Conservation (phyloP, 139 green algal species). For the Chlamydomonas applanata region DNA sequence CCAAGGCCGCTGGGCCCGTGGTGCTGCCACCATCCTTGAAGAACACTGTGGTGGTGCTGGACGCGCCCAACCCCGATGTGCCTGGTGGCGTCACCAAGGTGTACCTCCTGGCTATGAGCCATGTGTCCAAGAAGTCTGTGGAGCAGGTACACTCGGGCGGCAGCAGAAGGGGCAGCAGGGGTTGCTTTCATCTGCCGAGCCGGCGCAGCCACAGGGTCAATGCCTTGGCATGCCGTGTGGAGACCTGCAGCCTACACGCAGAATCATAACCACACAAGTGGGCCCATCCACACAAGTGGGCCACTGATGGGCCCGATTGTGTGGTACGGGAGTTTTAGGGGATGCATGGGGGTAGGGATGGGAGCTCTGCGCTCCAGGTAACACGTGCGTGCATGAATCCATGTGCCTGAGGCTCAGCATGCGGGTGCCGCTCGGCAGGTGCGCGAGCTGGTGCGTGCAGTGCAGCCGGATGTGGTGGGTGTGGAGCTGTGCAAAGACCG, state of each 20-base stretch:
- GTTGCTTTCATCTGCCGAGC: too few species aligned
- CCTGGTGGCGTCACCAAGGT: conserved; percentile 42
- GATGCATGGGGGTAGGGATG: too few species aligned
- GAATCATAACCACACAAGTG: too few species aligned
- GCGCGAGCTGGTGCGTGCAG: conserved; percentile 47
- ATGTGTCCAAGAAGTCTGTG: conserved; percentile 65
- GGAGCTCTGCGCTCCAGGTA: not conserved
- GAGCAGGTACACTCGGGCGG: conserved; percentile 47
- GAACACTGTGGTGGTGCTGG: conserved; percentile 54
- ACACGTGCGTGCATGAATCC: not conserved
- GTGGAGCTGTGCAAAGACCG: conserved; percentile 87
- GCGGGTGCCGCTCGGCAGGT: conserved; percentile 22
- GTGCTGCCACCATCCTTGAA: conserved; percentile 40
- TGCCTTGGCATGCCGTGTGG: too few species aligned
- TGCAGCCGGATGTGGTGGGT: conserved; percentile 60
- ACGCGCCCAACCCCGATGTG: conserved; percentile 39
- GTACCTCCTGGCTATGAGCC: conserved; percentile 80
- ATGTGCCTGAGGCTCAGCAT: not conserved
- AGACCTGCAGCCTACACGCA: too few species aligned
- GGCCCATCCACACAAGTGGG: too few species aligned
- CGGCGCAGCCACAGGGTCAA: too few species aligned
- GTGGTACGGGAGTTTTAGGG: too few species aligned
- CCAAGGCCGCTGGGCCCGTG: not conserved
- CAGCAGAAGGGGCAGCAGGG: not conserved
- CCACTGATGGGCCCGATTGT: too few species aligned